These are phyloP conservation scores for Cryptosporidium viatorum DNA, from an alignment of 169 alveolate genomes.

Conservation along the genomic window DNA sequence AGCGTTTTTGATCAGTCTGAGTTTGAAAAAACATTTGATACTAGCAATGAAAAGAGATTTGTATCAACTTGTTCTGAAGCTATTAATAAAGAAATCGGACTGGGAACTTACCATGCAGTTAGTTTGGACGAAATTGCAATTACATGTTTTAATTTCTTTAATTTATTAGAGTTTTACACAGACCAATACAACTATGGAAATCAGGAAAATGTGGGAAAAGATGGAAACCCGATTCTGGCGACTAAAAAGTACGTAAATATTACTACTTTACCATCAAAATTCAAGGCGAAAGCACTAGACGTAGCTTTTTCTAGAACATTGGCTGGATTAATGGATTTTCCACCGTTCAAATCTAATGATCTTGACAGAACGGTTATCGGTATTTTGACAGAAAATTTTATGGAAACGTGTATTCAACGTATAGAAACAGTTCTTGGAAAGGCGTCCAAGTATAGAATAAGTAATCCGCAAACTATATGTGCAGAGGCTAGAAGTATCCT, in stretches of 20 bases:
- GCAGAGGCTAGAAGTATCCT: background rate
- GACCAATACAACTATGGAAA: conserved; percentile 43
- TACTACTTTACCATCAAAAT: conserved; percentile 27
- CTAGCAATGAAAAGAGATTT: conserved; percentile 37
- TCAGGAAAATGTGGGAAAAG: background rate
- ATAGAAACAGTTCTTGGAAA: conserved; percentile 44
- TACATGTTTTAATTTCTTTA: conserved; percentile 50
- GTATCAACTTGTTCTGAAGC: conserved; percentile 61
- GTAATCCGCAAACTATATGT: conserved; percentile 20
- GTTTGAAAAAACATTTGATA: conserved; percentile 29
- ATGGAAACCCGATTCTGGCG: background rate
- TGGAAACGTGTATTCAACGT: conserved; percentile 49
- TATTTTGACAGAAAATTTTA: conserved; percentile 6
- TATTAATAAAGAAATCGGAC: conserved; percentile 30
- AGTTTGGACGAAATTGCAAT: conserved; percentile 58
- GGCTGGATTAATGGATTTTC: conserved; percentile 29
- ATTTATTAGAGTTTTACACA: conserved; percentile 13
- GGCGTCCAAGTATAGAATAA: conserved; percentile 38
- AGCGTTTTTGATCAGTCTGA: background rate
- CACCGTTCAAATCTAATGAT: conserved; percentile 51
- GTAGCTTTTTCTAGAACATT: conserved; percentile 19
- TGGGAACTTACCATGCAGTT: conserved; percentile 17
- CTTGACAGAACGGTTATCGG: conserved; percentile 61
- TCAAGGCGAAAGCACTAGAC: conserved; percentile 45
- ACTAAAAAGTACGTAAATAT: conserved; percentile 15